These are phyloP conservation scores for Picea sitchensis DNA, from an alignment of 75 land plant genomes.

Conservation along the genomic window DNA sequence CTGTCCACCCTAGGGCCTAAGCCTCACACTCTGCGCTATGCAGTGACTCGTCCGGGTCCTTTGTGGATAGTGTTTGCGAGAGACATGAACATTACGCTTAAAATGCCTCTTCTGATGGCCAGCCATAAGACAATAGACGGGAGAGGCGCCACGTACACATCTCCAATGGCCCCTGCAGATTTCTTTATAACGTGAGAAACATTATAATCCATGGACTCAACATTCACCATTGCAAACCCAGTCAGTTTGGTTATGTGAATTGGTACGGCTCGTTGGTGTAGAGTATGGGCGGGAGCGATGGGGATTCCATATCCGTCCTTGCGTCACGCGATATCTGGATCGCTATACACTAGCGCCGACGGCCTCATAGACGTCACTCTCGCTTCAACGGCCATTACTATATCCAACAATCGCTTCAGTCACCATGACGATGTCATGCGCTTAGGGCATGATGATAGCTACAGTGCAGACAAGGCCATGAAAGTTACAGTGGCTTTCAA, in stretches of 20 bases:
- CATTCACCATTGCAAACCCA: conserved; percentile 41
- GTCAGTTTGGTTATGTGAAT: conserved; percentile 28
- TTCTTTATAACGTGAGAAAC: conserved; percentile 36
- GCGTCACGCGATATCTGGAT: conserved; percentile 51
- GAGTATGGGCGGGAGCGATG: conserved; percentile 28
- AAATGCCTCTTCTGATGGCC: conserved; percentile 47
- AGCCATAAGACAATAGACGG: conserved; percentile 77
- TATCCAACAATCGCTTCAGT: conserved; percentile 64
- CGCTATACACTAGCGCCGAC: conserved; percentile 37
- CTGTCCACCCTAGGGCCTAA: conserved; percentile 27
- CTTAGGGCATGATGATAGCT: conserved; percentile 54
- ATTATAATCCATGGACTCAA: conserved; percentile 61
- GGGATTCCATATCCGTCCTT: conserved; percentile 56
- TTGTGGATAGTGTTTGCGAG: conserved; percentile 72
- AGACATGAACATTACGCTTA: conserved; percentile 56
- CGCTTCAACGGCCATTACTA: conserved; percentile 57
- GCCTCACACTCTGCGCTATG: conserved; percentile 64
- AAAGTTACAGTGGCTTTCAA: conserved; percentile 57
- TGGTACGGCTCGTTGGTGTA: conserved; percentile 22
- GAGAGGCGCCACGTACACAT: conserved; percentile 59
- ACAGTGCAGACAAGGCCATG: conserved; percentile 51
- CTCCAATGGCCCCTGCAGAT: conserved; percentile 40
- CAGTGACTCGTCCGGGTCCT: conserved; percentile 40
- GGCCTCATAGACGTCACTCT: conserved; percentile 62
- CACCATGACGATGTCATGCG: conserved; percentile 78